Evolutionary conservation across 306 rosid genomes (phyloP).

Genomic region (Oxytropis ochrocephala): DNA sequence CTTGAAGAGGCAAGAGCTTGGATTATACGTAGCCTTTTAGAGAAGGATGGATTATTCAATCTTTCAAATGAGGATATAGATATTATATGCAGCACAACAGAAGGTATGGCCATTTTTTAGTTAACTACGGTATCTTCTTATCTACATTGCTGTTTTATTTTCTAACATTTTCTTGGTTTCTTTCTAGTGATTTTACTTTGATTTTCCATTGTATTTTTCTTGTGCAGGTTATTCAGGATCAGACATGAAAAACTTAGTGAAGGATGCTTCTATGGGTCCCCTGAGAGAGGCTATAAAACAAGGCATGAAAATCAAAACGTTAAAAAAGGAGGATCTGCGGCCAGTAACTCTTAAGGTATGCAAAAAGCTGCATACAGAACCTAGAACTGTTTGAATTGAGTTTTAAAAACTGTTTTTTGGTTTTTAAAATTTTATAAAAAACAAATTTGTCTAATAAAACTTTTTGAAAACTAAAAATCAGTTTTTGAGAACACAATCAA

Average conservation of each 20-base stretch:
- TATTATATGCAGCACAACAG: slow-evolving; percentile 58
- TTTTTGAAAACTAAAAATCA: no score
- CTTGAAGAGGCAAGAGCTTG: slow-evolving; percentile 85
- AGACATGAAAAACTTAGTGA: slow-evolving; percentile 91
- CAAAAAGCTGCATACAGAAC: background rate
- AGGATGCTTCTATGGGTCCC: slow-evolving; percentile 96
- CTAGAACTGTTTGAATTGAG: no score
- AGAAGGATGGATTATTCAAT: slow-evolving; percentile 75
- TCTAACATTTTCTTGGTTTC: background rate
- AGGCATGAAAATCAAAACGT: slow-evolving; percentile 61
- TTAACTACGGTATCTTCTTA: slow-evolving; percentile 9
- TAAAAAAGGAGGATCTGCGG: slow-evolving; percentile 56
- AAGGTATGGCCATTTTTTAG: slow-evolving; percentile 46
- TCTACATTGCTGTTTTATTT: background rate
- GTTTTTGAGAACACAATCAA: no score
- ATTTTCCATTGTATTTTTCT: background rate
- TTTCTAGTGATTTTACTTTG: background rate
- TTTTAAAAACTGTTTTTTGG: no score
- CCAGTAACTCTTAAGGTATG: slow-evolving; percentile 70
- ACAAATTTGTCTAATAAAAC: no score
- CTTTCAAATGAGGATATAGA: slow-evolving; percentile 46
- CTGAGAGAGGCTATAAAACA: slow-evolving; percentile 69
- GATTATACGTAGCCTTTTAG: slow-evolving; percentile 50
- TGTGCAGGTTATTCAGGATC: slow-evolving; percentile 88
- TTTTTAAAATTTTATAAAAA: no score